Evolutionary conservation across 2,329 filamentous ascomycete species (phyloP).

Genomic region (Stemphylium lycopersici): DNA sequence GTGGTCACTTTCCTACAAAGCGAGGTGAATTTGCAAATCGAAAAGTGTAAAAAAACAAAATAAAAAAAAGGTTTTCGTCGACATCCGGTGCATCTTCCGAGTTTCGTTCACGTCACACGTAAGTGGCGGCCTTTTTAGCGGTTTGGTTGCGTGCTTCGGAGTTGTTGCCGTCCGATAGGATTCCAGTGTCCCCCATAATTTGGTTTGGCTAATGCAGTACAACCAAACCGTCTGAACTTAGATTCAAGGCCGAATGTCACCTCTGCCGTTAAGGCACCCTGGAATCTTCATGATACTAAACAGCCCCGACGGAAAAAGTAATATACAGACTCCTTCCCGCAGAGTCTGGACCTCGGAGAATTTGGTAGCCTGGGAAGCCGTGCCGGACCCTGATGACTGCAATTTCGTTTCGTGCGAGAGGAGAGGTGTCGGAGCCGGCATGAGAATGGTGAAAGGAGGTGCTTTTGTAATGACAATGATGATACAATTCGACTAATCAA

Average conservation of each 20-base stretch:
- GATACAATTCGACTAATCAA: slow-evolving; percentile 36
- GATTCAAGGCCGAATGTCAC: background rate
- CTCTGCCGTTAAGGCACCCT: background rate
- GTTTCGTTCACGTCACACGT: slow-evolving; percentile 2
- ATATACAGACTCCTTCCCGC: background rate
- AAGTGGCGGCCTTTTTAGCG: background rate
- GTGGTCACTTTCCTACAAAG: background rate
- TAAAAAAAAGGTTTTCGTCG: background rate
- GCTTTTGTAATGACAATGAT: slow-evolving; percentile 22
- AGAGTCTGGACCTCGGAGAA: background rate
- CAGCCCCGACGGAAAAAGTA: background rate
- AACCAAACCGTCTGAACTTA: slow-evolving; percentile 5
- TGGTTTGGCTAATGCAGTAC: slow-evolving; percentile 13
- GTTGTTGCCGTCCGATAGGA: slow-evolving; percentile 25
- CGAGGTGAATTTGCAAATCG: background rate
- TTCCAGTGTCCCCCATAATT: background rate
- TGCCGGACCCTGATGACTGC: background rate
- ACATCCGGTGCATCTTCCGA: background rate
- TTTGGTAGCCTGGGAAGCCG: background rate
- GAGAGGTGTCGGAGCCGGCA: slow-evolving; percentile 11
- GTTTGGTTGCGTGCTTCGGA: slow-evolving; percentile 21
- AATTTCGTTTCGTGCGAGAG: slow-evolving; percentile 13
- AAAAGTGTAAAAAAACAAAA: background rate
- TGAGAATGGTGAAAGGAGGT: slow-evolving; percentile 5
- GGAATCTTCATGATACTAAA: background rate